Evolutionary conservation across 2,329 filamentous ascomycete species (phyloP).

Genomic region (Eurotiales sp.): DNA sequence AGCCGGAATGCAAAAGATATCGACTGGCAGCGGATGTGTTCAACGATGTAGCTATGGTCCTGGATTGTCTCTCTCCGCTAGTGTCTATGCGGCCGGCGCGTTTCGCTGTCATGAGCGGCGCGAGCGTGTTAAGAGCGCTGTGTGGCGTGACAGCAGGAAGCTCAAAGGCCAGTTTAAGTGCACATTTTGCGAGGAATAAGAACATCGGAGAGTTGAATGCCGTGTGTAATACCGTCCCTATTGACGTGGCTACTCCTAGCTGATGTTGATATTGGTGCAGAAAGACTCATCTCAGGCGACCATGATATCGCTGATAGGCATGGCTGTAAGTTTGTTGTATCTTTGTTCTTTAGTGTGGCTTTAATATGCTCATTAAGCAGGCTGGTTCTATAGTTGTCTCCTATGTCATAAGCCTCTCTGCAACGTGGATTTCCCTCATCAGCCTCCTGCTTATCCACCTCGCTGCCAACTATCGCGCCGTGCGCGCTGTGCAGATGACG

Average conservation of each 20-base stretch:
- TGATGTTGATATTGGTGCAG: constrained; percentile 27
- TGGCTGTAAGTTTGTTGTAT: constrained; percentile 57
- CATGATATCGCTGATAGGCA: constrained; percentile 80
- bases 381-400: constrained; percentile 78
- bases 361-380: constrained; percentile 27
- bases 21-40: constrained; percentile 82
- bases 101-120: constrained; percentile 56
- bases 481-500: constrained; percentile 76
- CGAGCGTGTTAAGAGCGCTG: constrained; percentile 61
- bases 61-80: constrained; percentile 77
- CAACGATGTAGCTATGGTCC: constrained; percentile 79
- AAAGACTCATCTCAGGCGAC: constrained; percentile 96
- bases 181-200: constrained; percentile 82
- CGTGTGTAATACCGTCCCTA: constrained; percentile 39
- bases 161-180: constrained; percentile 84
- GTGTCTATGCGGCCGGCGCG: constrained; percentile 57
- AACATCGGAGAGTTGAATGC: constrained; percentile 93
- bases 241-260: neutral
- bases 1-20: constrained; percentile 88
- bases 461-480: constrained; percentile 79
- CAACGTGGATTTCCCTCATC: constrained; percentile 72
- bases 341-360: too few species aligned
- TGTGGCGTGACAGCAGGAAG: constrained; percentile 90
- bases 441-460: constrained; percentile 72
- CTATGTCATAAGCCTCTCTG: constrained; percentile 63